Base-by-base conservation (phyloP, 805 yeast genomes). In the Lipomyces kockii region DNA sequence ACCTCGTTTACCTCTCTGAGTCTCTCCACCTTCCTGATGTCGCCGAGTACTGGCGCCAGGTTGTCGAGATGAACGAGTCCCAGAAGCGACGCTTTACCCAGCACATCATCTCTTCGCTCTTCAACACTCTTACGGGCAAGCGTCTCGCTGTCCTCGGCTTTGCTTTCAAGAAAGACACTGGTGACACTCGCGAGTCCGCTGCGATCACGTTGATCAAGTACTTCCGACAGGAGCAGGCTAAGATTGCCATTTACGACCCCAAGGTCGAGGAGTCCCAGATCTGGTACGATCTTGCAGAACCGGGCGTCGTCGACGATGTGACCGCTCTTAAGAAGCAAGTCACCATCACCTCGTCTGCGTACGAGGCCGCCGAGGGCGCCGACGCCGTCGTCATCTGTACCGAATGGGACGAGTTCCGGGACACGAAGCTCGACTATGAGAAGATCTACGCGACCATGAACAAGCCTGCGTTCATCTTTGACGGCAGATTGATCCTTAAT, bases 81-180 rank as follows among this genome's bases (percentile, higher is more conserved):
- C 77, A 75, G 70, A 74, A 75, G 71, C 64, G 68, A 55, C 67
- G 77, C 27, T 75, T 75, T 69, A 71, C 77, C 49, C 70, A 73
- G 68, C 72, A 74, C 39, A 70, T 75, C 63, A 74, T 75, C 63
- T 63, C 65, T 27, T 58, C 71, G 35, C 72, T 75, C 58, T 75
- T 75, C 73, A 74, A 73, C 69, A 75, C 77, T 20, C 64, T 75
- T 43, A 73, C 75, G 34, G 72, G 73, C 63, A 75, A 75, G 72
- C 70, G 72, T 55, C 61, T 75, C 11, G 76, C 77, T 7, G 71
- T 75, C 53, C 71, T 75, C 17, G 77, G 77, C 7, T 75, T 75
- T 57, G 77, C 77, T 6, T 75, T 75, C 74, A 75, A 75, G 74
- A 75, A 75, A 69, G 76, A 75, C 66, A 75, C 77, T 29, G 76